Base-by-base conservation (phyloP, 148 eudicot species). In the Chenopodium berlandieri region DNA sequence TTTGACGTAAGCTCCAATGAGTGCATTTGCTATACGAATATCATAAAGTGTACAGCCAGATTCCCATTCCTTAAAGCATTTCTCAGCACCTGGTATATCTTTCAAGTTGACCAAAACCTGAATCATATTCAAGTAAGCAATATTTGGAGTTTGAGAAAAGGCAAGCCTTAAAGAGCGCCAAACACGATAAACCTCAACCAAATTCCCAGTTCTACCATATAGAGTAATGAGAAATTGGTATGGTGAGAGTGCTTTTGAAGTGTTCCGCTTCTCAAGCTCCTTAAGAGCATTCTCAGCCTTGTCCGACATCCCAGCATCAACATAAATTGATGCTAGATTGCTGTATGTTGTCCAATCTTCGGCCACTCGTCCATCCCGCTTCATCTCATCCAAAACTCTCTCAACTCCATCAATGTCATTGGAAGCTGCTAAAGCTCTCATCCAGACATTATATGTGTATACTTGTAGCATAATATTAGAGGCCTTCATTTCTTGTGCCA, bases 291-390 rank as follows among this genome's bases (percentile, higher is more conserved):
- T 89, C 80, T 93, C 97, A 9, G 98, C 97, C 78, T 93, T 95
- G 66, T 86, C 90, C 66, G 52, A 66, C 81, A 87, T 83, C 72
- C 94, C 92, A 34, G 91, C 90, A 82, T 90, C 86, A 73, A 81
- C 91, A 78, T 92, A 94, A n/a, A 96, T 92, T 8, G 99, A 91
- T 25, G 99, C 99, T 84, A 96, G 85, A 89, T 94, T 96, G 86
- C 98, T 94, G 79, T 96, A 96, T 56, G 92, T 91, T 58, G 99
- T 94, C 98, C 99, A 96, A 87, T 96, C 98, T 30, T 84, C 92
- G 52, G 79, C 83, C 75, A 92, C 95, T 23, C 94, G 90, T 25
- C 93, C 97, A 89, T 96, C 95, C 85, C 97, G 90, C 86, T 92
- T 96, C 92, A 96, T 90, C 79, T 96, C 98, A 78, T 94, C 92